Percentiles rank a stretch among this genome's conserved stretches.
These are phyloP conservation scores for Pseudocercospora fuligena DNA, from an alignment of 2,329 filamentous ascomycete species.

Conservation along the genomic window DNA sequence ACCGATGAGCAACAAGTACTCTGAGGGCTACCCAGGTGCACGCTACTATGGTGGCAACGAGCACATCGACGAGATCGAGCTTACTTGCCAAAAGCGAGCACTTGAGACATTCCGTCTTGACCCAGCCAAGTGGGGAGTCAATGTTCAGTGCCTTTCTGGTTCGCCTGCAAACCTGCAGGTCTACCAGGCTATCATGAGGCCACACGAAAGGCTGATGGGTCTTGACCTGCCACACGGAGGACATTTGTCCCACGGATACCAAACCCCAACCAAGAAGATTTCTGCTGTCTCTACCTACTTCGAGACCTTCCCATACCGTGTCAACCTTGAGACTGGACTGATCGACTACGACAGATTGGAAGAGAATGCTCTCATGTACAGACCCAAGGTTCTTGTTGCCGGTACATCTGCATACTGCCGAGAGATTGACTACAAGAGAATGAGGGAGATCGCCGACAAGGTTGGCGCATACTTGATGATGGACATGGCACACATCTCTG, in stretches of 20 bases:
- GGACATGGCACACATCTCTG: constrained; percentile 99
- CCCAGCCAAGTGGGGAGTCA: constrained; percentile 93
- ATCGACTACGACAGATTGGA: constrained; percentile 96
- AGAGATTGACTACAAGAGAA: constrained; percentile 93
- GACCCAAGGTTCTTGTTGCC: constrained; percentile 93
- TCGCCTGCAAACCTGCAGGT: constrained; percentile 78
- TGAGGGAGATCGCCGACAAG: constrained; percentile 93
- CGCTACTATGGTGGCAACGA: constrained; percentile 99
- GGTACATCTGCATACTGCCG: constrained; percentile 98
- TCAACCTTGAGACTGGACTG: constrained; percentile 86
- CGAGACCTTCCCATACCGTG: constrained; percentile 95
- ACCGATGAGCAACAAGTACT: constrained; percentile 96
- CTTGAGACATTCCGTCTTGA: constrained; percentile 89
- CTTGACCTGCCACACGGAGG: constrained; percentile 95
- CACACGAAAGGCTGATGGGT: constrained; percentile 95
- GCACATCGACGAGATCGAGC: constrained; percentile 96
- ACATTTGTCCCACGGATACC: constrained; percentile 95
- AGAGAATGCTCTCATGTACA: constrained; percentile 88
- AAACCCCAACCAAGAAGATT: constrained; percentile 82
- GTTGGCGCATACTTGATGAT: constrained; percentile 87
- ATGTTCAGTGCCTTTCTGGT: constrained; percentile 90
- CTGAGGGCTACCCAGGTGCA: constrained; percentile 95
- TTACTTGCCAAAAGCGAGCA: constrained; percentile 91
- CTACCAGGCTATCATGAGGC: constrained; percentile 89
- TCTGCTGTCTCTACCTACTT: constrained; percentile 98